Percentiles rank a stretch among this genome's conserved stretches.
phyloP scores from a whole-genome alignment of 2,329 filamentous ascomycete species.

The Colletotrichum sp. region DNA sequence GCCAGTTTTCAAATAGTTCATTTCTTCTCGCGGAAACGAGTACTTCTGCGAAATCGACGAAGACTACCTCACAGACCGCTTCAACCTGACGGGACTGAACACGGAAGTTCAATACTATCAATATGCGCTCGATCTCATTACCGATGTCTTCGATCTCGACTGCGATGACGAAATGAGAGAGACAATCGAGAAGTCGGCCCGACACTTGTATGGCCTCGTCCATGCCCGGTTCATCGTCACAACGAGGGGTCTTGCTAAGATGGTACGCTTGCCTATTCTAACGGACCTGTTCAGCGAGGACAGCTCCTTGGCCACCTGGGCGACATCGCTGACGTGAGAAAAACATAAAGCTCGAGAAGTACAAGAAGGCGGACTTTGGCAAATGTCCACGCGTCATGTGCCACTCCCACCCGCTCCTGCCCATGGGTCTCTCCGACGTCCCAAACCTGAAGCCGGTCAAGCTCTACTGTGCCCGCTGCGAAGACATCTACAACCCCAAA shows the following conservation, averaged over 20 bases:
- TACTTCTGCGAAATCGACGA: slow-evolving; percentile 99
- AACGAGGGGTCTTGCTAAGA: slow-evolving; percentile 90
- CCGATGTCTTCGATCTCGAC: slow-evolving; percentile 97
- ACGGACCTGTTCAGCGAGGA: neutral
- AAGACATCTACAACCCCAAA: slow-evolving; percentile 99
- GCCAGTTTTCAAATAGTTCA: slow-evolving; percentile 70
- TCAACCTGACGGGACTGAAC: slow-evolving; percentile 97
- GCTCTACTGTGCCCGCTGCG: slow-evolving; percentile 95
- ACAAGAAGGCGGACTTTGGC: slow-evolving; percentile 97
- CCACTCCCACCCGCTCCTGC: slow-evolving; percentile 88
- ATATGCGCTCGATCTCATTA: slow-evolving; percentile 96
- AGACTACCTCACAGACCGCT: slow-evolving; percentile 96
- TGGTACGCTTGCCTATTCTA: slow-evolving; percentile 64
- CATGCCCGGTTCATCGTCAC: slow-evolving; percentile 98
- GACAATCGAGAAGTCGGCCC: slow-evolving; percentile 95
- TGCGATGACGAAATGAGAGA: slow-evolving; percentile 99
- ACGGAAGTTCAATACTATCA: slow-evolving; percentile 99
- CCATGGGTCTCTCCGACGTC: slow-evolving; percentile 91
- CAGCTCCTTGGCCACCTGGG: neutral
- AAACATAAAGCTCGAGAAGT: slow-evolving; percentile 85
- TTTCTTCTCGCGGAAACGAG: slow-evolving; percentile 95
- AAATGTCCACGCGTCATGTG: slow-evolving; percentile 98
- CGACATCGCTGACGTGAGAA: neutral
- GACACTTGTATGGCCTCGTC: slow-evolving; percentile 94
- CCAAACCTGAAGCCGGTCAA: slow-evolving; percentile 90